phyloP scores from a whole-genome alignment of 73 alveolate species.

The Tetrahymena borealis region DNA sequence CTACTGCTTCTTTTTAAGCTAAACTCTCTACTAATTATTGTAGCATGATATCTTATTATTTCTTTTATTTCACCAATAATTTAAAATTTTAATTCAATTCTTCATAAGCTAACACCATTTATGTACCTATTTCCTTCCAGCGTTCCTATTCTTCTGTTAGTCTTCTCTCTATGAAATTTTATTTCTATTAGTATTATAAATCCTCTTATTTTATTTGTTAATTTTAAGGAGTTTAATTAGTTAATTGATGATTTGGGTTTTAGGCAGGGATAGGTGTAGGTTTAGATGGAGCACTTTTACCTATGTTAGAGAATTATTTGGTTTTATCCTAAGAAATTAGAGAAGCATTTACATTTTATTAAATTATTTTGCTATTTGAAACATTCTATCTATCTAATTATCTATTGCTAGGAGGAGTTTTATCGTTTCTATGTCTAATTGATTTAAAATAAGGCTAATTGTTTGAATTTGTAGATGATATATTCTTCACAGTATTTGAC shows the following conservation, averaged over 20 bases:
- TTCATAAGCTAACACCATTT: background rate
- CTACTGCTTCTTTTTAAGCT: background rate
- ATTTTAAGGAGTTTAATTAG: background rate
- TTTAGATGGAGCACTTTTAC: background rate
- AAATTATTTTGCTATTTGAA: background rate
- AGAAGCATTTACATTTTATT: too few relatives aligned
- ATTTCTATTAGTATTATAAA: background rate
- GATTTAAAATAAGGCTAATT: background rate
- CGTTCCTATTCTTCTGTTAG: background rate
- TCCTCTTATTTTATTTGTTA: background rate
- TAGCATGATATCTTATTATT: background rate
- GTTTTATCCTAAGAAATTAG: background rate
- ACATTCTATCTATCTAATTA: background rate
- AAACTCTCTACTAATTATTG: background rate
- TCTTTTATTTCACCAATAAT: background rate
- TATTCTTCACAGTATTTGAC: background rate
- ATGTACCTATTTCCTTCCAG: background rate
- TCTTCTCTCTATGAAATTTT: background rate
- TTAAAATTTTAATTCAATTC: background rate
- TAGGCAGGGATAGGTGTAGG: background rate
- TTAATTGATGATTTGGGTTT: background rate
- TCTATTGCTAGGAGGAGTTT: background rate
- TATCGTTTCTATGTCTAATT: background rate
- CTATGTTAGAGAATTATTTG: background rate
- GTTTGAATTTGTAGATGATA: background rate